Percentiles rank a stretch among this genome's conserved stretches.
Evolutionary conservation across 495 filamentous ascomycete genomes (phyloP).

Genomic region (Annulohypoxylon stygium): DNA sequence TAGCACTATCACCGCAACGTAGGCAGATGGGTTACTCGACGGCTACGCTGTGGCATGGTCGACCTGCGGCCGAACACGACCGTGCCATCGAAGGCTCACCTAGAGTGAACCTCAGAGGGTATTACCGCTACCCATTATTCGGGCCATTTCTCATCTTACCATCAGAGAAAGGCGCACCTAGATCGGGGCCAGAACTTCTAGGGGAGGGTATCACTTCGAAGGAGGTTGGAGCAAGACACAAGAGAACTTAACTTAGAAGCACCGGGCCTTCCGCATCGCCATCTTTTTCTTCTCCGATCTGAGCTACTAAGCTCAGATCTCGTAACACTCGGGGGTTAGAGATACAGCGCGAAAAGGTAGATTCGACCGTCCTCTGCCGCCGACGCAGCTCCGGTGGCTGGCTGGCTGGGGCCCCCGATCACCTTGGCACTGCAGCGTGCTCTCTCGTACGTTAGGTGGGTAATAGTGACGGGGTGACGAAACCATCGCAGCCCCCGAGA

Average conservation of each 20-base stretch:
- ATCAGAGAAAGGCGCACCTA: constrained; percentile 18
- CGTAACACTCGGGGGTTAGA: background rate
- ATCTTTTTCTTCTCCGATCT: constrained; percentile 5
- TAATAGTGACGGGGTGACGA: constrained; percentile 19
- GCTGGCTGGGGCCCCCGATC: background rate
- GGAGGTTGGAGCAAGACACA: constrained; percentile 4
- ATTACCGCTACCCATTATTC: constrained; percentile 23
- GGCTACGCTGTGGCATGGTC: constrained; percentile 35
- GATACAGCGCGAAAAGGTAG: background rate
- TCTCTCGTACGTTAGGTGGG: constrained; percentile 20
- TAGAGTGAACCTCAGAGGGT: constrained; percentile 24
- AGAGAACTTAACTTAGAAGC: background rate
- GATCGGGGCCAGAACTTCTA: constrained; percentile 23
- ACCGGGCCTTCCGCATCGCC: background rate
- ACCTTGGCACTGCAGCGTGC: constrained; percentile 23
- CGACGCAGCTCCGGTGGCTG: constrained; percentile 1
- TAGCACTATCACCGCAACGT: constrained; percentile 20
- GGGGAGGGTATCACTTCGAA: constrained; percentile 19
- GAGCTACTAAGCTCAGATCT: constrained; percentile 5
- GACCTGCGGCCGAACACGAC: constrained; percentile 21
- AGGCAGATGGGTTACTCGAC: constrained; percentile 24
- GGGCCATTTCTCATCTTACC: constrained; percentile 14
- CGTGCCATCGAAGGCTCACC: constrained; percentile 20
- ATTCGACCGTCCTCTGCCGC: background rate
- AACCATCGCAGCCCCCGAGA: background rate